phyloP scores from a whole-genome alignment of 345 rosid species.

The Eucalyptus polybractea region DNA sequence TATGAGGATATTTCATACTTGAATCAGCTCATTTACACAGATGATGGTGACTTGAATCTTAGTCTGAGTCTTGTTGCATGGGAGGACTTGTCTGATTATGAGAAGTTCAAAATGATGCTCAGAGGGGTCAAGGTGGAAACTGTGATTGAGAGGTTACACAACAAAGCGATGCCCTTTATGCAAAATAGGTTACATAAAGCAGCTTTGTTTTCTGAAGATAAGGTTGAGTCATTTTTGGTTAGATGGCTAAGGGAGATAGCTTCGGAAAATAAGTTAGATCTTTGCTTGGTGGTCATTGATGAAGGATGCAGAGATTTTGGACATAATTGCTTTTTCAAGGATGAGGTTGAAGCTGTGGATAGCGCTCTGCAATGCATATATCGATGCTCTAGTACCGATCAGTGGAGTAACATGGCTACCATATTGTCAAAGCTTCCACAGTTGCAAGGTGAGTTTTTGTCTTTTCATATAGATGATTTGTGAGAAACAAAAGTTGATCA shows the following conservation, averaged over 20 bases:
- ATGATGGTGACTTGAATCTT: constrained; percentile 30
- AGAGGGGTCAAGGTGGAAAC: constrained; percentile 53
- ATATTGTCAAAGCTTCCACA: constrained; percentile 76
- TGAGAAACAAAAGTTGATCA: neutral
- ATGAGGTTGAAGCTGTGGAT: constrained; percentile 63
- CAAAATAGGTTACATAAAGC: constrained; percentile 16
- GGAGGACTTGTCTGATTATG: constrained; percentile 79
- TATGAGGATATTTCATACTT: constrained; percentile 62
- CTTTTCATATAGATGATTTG: neutral
- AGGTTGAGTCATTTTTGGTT: constrained; percentile 58
- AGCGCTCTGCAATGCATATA: constrained; percentile 82
- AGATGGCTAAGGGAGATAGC: constrained; percentile 89
- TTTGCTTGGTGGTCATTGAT: constrained; percentile 66
- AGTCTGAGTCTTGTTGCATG: constrained; percentile 61
- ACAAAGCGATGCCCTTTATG: constrained; percentile 77
- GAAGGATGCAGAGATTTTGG: constrained; percentile 68
- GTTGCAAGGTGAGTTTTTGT: constrained; percentile 42
- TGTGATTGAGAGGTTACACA: constrained; percentile 42
- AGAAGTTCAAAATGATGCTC: constrained; percentile 72
- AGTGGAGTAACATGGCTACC: constrained; percentile 77
- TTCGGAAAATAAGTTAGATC: constrained; percentile 51
- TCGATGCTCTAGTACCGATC: constrained; percentile 58
- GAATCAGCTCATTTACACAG: constrained; percentile 64
- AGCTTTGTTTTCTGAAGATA: constrained; percentile 4
- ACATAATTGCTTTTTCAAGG: constrained; percentile 42